These are phyloP conservation scores for Aspergillus hiratsukae DNA, from an alignment of 2,329 filamentous ascomycete species.

Conservation along the genomic window DNA sequence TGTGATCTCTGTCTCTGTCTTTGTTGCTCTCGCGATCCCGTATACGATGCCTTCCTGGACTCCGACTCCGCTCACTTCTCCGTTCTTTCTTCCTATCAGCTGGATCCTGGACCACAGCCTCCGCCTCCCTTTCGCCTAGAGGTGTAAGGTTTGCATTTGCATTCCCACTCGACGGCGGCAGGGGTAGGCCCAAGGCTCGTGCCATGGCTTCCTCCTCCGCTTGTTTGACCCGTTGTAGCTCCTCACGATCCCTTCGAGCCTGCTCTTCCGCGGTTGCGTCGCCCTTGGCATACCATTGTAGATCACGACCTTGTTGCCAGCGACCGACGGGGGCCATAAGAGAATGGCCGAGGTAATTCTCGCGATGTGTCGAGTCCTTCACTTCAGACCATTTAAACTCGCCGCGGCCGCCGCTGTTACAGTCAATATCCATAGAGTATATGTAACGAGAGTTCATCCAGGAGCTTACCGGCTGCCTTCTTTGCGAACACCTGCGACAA, in stretches of 20 bases:
- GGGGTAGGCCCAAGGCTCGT: constrained; percentile 72
- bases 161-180: constrained; percentile 53
- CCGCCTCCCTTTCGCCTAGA: constrained; percentile 59
- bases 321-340: constrained; percentile 87
- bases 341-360: constrained; percentile 86
- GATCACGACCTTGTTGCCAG: constrained; percentile 76
- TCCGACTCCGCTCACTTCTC: constrained; percentile 31
- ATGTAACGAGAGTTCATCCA: background rate
- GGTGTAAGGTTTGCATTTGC: constrained; percentile 62
- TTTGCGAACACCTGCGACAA: constrained; percentile 88
- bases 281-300: constrained; percentile 61
- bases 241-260: constrained; percentile 59
- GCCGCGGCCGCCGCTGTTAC: constrained; percentile 67
- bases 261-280: constrained; percentile 48
- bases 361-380: constrained; percentile 77
- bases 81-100: constrained; percentile 26
- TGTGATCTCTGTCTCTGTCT: constrained; percentile 41
- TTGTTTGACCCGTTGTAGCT: constrained; percentile 78
- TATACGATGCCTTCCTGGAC: constrained; percentile 27
- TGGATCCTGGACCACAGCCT: constrained; percentile 47
- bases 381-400: constrained; percentile 98
- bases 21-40: constrained; percentile 25
- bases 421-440: constrained; percentile 7
- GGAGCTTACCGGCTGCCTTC: constrained; percentile 64
- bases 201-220: constrained; percentile 90